Base-by-base conservation (phyloP, 75 land plant genomes). In the Ceratopteris richardii region DNA sequence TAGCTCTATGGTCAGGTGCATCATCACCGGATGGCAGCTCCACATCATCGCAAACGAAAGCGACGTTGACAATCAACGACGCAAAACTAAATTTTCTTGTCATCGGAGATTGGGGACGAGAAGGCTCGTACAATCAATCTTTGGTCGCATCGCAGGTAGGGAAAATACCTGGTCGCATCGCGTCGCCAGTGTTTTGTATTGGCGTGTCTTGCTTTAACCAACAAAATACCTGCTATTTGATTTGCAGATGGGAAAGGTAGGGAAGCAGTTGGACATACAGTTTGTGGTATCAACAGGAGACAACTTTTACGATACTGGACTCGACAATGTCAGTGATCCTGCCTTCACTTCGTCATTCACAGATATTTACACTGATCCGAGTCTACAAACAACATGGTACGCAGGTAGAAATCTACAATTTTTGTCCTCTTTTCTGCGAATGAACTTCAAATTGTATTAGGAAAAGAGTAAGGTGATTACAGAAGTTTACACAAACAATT, bases 31-130 rank as follows among this genome's bases (percentile, higher is more conserved):
- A n/a, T n/a, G n/a, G n/a, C n/a, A n/a, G n/a, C n/a, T n/a, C n/a
- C n/a, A n/a, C n/a, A n/a, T n/a, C n/a, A n/a, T n/a, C n/a, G n/a
- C n/a, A n/a, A n/a, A n/a, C n/a, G n/a, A n/a, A n/a, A n/a, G n/a
- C n/a, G n/a, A n/a, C n/a, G n/a, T n/a, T n/a, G n/a, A n/a, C n/a
- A n/a, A n/a, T n/a, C n/a, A n/a, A n/a, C n/a, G n/a, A n/a, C n/a
- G n/a, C n/a, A n/a, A n/a, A n/a, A n/a, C 30, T 60, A 4, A 60
- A 60, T 29, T 33, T 63, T 17, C 21, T 63, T 9, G 62, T 66
- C 1, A 41, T 71, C 24, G 73, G 73, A 1, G 73, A 70, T 30
- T 70, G 73, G 73, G 73, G 73, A 13, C 55, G 73, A 17, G 44
- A 71, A 29, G 70, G 72, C 2, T 2, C 27, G n/a, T 65, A 47